Evolutionary conservation across 371 early-diverging fungal genomes (phyloP).

Genomic region (Apophysomyces variabilis): DNA sequence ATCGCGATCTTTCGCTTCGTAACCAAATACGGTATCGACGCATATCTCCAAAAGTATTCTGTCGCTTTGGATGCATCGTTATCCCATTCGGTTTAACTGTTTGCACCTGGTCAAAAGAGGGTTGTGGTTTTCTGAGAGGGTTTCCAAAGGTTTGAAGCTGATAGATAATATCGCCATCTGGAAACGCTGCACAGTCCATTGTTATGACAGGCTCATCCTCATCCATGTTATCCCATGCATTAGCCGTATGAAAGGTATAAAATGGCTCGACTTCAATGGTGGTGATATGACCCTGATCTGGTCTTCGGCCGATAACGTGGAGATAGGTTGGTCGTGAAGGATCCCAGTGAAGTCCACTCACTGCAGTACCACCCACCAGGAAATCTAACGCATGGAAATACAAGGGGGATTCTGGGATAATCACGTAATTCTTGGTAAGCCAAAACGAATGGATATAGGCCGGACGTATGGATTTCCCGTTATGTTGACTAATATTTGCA

Average conservation of each 20-base stretch:
- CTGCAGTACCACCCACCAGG: slow-evolving; percentile 42
- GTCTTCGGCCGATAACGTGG: slow-evolving; percentile 51
- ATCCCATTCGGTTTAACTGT: slow-evolving; percentile 30
- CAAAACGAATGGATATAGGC: slow-evolving; percentile 45
- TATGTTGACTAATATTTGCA: slow-evolving; percentile 29
- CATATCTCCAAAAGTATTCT: slow-evolving; percentile 37
- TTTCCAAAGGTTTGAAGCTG: slow-evolving; percentile 38
- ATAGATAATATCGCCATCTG: slow-evolving; percentile 37
- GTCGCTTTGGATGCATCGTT: slow-evolving; percentile 20
- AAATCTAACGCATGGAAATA: slow-evolving; percentile 48
- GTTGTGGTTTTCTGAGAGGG: neutral
- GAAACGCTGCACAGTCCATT: slow-evolving; percentile 38
- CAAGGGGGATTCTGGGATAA: slow-evolving; percentile 57
- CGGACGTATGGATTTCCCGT: slow-evolving; percentile 21
- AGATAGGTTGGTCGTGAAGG: slow-evolving; percentile 40
- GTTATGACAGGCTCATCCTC: slow-evolving; percentile 28
- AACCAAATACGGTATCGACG: slow-evolving; percentile 27
- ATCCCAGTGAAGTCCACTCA: slow-evolving; percentile 47
- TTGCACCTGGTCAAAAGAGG: slow-evolving; percentile 2
- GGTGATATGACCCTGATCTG: slow-evolving; percentile 44
- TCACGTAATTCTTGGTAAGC: slow-evolving; percentile 59
- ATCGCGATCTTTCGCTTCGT: slow-evolving; percentile 20
- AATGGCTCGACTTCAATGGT: slow-evolving; percentile 51
- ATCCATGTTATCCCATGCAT: slow-evolving; percentile 52
- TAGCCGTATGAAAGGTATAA: slow-evolving; percentile 60